Evolutionary conservation across 805 yeast species (phyloP).

Genomic region (Candida manassasensis): DNA sequence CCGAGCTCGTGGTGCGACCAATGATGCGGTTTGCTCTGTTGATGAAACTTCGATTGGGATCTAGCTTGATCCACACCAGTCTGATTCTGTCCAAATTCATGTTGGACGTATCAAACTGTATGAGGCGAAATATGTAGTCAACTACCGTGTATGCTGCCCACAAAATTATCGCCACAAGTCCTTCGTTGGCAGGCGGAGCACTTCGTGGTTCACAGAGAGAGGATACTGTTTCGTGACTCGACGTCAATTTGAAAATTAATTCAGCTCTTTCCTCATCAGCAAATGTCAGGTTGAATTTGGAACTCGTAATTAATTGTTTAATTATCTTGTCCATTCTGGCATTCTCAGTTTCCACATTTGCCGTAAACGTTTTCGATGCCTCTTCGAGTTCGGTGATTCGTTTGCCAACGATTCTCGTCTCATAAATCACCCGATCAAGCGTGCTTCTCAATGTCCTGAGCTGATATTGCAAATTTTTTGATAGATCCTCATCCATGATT

Average conservation of each 20-base stretch:
- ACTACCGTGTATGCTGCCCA: conserved; percentile 32
- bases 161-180: conserved; percentile 20
- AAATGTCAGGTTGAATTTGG: conserved; percentile 28
- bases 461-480: conserved; percentile 22
- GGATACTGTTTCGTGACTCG: conserved; percentile 12
- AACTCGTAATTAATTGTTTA: conserved; percentile 24
- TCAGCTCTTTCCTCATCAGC: conserved; percentile 25
- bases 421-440: conserved; percentile 36
- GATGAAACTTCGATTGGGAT: conserved; percentile 36
- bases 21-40: conserved; percentile 32
- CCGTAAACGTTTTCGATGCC: conserved; percentile 22
- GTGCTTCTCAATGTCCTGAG: conserved; percentile 28
- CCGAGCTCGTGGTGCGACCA: no score
- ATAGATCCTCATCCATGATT: conserved; percentile 26
- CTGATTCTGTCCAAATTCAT: conserved; percentile 42
- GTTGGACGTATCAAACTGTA: conserved; percentile 35
- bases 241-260: conserved; percentile 25
- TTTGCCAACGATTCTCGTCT: conserved; percentile 36
- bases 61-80: conserved; percentile 33
- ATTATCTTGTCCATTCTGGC: conserved; percentile 22
- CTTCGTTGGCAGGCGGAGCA: conserved; percentile 2
- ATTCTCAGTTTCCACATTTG: conserved; percentile 23
- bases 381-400: conserved; percentile 39
- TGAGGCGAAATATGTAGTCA: conserved; percentile 26
- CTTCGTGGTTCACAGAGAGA: background rate